These are phyloP conservation scores for Aschersonia sp. DNA, from an alignment of 2,329 filamentous ascomycete species.

Conservation along the genomic window DNA sequence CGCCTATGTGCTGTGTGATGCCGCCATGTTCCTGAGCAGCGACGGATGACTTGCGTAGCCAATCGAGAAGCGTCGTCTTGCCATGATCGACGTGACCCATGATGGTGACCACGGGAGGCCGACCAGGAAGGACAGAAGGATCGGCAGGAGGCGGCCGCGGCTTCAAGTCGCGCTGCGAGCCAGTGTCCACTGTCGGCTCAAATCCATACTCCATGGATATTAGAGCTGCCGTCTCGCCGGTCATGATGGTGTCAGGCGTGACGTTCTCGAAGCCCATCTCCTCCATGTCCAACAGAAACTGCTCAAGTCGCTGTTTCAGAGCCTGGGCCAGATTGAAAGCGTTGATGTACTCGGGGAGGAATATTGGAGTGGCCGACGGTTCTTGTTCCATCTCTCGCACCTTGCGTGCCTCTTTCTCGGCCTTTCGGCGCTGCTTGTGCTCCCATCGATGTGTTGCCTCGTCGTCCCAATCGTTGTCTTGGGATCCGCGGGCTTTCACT, in stretches of 20 bases:
- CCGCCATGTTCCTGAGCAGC: constrained; percentile 87
- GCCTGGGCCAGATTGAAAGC: constrained; percentile 69
- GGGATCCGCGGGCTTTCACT: constrained; percentile 5
- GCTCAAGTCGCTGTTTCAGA: constrained; percentile 53
- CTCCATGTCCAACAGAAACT: constrained; percentile 63
- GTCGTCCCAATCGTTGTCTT: constrained; percentile 23
- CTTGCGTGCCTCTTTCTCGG: constrained; percentile 25
- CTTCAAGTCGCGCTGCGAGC: constrained; percentile 53
- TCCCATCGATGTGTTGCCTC: constrained; percentile 21
- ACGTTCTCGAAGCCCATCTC: constrained; percentile 85
- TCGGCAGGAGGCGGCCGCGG: constrained; percentile 57
- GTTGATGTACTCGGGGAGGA: constrained; percentile 82
- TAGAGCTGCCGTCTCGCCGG: constrained; percentile 77
- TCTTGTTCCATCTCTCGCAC: constrained; percentile 23
- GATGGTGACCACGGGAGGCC: constrained; percentile 92
- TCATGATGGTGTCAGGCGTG: constrained; percentile 70
- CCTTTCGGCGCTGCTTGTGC: constrained; percentile 24
- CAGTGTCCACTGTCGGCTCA: constrained; percentile 63
- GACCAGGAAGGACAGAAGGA: constrained; percentile 48
- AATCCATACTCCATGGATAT: constrained; percentile 89
- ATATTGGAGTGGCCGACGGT: constrained; percentile 43
- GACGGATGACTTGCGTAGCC: constrained; percentile 81
- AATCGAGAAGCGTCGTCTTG: constrained; percentile 93
- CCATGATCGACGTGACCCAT: constrained; percentile 99
- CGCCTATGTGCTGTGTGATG: constrained; percentile 97